These are phyloP conservation scores for Aureobasidium zeae DNA, from an alignment of 2,329 filamentous ascomycete genomes.

Conservation along the genomic window DNA sequence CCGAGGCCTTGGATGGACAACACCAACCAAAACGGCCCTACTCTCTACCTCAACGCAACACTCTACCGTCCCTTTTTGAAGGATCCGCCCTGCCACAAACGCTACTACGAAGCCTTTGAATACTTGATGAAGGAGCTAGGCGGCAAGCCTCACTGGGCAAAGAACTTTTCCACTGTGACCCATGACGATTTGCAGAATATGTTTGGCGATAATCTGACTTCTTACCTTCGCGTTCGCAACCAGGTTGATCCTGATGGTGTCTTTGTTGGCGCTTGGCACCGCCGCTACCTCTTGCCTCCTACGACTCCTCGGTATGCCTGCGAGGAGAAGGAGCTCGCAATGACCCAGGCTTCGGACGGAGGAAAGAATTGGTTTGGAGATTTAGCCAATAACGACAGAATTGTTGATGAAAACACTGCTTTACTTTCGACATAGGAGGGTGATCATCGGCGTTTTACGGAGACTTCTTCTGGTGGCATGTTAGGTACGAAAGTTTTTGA, in stretches of 20 bases:
- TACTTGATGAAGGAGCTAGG: constrained; percentile 81
- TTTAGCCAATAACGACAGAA: constrained; percentile 11
- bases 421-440: constrained; percentile 18
- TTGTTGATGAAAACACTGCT: constrained; percentile 18
- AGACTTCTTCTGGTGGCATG: constrained; percentile 20
- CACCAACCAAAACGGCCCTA: constrained; percentile 57
- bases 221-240: constrained; percentile 60
- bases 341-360: constrained; percentile 32
- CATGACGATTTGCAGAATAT: constrained; percentile 50
- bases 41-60: constrained; percentile 82
- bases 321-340: constrained; percentile 35
- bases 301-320: constrained; percentile 28
- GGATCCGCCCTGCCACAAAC: constrained; percentile 64
- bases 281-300: constrained; percentile 50
- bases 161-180: constrained; percentile 64
- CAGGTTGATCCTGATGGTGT: constrained; percentile 70
- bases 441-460: constrained; percentile 18
- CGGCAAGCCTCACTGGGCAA: constrained; percentile 82
- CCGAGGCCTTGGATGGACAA: constrained; percentile 64
- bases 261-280: constrained; percentile 87
- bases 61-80: constrained; percentile 72
- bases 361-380: constrained; percentile 33
- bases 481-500: constrained; percentile 30
- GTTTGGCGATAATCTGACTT: constrained; percentile 58
- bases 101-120: constrained; percentile 86